Evolutionary conservation across 805 yeast genomes (phyloP), one percentile per base, ranked within the genome.

Genomic region (Teunomyces atbi): DNA sequence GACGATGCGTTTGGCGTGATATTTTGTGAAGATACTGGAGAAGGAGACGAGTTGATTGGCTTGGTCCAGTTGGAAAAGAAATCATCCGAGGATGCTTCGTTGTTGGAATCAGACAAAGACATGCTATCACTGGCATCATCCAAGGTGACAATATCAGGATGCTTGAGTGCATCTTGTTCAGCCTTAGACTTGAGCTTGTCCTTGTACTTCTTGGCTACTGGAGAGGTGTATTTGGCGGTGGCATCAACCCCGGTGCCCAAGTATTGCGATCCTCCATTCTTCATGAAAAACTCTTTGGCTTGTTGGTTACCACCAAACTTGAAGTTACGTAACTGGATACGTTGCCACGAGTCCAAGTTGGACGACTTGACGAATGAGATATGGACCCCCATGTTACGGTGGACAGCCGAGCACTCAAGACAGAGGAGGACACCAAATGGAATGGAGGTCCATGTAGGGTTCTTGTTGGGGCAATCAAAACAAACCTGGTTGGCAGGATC

Each of bases 361-460:
- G 94, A 81, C 23, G 97, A 89, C 64, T 90, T 89, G 48, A 94
- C 98, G 73, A 94, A 94, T 32, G 97, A 82, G 59, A 94, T 84
- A 65, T 94, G 99, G 32, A 91, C 97, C 49, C 99, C 99, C 69
- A 94, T 69, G 65, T 90, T 90, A 67, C 99, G 82, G 73, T 94
- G 99, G 44, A 86, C 89, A 3, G 98, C 91, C 45, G 96, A 87
- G 67, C 99, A 94, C 65, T 94, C 96, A 50, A 91, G 77, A 73
- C 99, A 94, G 48, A 94, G 71, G 64, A 91, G 79, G 44, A 91
- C 87, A 46, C 97, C 99, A 67, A 89, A 92, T 11, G 98, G 96
- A 45, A 92, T 90, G 11, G 98, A 92, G 3, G 99, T 89, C 99
- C 99, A 94, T 0, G 98, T 89, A 30, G 99, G 98, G 65, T 91